Percentiles rank a stretch among this genome's conserved stretches.
Conservation (phyloP, 306 rosid species). For the Trifolium dubium region DNA sequence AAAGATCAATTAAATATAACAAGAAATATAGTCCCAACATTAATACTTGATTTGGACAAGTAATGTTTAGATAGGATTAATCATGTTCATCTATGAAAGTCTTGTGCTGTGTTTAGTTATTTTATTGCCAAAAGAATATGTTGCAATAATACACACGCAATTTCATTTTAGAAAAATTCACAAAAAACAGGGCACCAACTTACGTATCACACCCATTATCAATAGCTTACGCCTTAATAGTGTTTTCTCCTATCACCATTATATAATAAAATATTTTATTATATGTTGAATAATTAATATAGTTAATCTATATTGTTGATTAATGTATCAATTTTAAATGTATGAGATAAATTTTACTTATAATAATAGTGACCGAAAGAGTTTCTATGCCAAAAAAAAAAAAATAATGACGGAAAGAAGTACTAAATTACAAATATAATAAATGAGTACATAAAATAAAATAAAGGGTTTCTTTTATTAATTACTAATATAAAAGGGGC, state of each 20-base stretch:
- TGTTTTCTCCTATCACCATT: too few relatives aligned
- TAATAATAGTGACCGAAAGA: too few relatives aligned
- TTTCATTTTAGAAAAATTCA: conserved; percentile 8
- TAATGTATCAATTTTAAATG: too few relatives aligned
- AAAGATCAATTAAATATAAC: background rate
- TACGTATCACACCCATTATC: background rate
- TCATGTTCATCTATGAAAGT: background rate
- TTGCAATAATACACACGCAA: background rate
- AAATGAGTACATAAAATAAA: too few relatives aligned
- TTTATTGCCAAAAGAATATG: background rate
- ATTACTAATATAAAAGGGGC: background rate
- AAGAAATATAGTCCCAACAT: background rate
- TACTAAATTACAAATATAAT: too few relatives aligned
- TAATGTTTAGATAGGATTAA: background rate
- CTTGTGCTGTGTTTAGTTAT: background rate
- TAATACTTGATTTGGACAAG: background rate
- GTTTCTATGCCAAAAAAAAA: too few relatives aligned
- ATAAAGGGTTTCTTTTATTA: background rate
- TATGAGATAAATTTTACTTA: too few relatives aligned
- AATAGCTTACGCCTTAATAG: background rate
- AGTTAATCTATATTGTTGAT: background rate
- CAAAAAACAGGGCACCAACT: background rate
- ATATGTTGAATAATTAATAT: too few relatives aligned
- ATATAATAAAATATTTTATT: too few relatives aligned
- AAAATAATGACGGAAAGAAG: too few relatives aligned